Conservation (phyloP, 306 rosid genomes). For the Purshia tridentata region DNA sequence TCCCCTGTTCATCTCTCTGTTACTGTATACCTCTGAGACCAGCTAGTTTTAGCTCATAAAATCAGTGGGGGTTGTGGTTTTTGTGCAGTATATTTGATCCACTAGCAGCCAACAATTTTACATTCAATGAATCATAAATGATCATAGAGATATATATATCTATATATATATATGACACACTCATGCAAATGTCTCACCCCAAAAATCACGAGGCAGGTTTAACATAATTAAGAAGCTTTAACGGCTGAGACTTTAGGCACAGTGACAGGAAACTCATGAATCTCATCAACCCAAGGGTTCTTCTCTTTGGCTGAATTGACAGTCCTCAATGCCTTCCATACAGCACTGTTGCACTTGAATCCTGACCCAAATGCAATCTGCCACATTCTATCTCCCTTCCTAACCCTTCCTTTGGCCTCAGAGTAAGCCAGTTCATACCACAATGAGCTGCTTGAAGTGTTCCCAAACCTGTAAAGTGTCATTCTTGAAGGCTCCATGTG, state of each 20-base stretch:
- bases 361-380: conserved; percentile 97
- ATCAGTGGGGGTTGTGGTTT: background rate
- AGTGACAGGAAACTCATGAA: conserved; percentile 70
- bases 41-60: background rate
- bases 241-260: conserved; percentile 61
- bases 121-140: background rate
- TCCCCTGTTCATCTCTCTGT: background rate
- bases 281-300: conserved; percentile 85
- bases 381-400: conserved; percentile 76
- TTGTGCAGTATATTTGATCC: background rate
- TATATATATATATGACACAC: background rate
- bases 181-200: background rate
- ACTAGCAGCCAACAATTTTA: background rate
- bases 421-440: conserved; percentile 89
- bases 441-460: conserved; percentile 86
- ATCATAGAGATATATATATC: background rate
- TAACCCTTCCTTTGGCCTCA: conserved; percentile 79
- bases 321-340: conserved; percentile 73
- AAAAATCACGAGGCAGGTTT: background rate
- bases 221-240: conserved; percentile 12
- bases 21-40: background rate
- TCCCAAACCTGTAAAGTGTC: conserved; percentile 78
- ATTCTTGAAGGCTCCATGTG: conserved; percentile 94
- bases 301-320: conserved; percentile 61
- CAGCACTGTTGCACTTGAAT: conserved; percentile 91